These are phyloP conservation scores for Citrus hindsii DNA, from an alignment of 345 rosid genomes.

Conservation along the genomic window DNA sequence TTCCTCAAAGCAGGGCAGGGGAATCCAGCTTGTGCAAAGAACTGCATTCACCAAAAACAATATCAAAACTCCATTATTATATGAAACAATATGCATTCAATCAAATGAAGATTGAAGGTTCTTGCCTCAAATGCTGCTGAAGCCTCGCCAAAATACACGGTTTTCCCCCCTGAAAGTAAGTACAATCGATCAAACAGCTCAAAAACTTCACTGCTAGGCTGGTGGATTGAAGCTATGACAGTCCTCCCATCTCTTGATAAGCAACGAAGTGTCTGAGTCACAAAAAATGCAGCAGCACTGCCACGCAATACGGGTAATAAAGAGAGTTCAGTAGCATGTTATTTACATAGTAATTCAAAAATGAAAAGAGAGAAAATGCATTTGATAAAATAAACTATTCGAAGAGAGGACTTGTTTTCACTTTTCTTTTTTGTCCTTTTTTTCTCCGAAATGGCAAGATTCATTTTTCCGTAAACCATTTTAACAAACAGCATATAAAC, in stretches of 20 bases:
- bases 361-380: background rate
- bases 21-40: slow-evolving; percentile 94
- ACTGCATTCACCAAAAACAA: slow-evolving; percentile 37
- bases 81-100: background rate
- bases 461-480: too few species aligned
- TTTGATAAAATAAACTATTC: background rate
- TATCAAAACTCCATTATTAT: background rate
- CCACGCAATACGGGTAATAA: background rate
- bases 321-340: background rate
- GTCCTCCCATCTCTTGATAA: slow-evolving; percentile 94
- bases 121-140: slow-evolving; percentile 86
- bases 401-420: too few species aligned
- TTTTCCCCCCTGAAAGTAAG: slow-evolving; percentile 91
- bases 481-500: too few species aligned
- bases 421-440: too few species aligned
- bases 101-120: background rate
- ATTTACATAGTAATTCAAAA: background rate
- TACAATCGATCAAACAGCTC: slow-evolving; percentile 85
- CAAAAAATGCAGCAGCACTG: slow-evolving; percentile 98
- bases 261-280: slow-evolving; percentile 81
- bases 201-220: slow-evolving; percentile 93
- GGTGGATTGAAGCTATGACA: slow-evolving; percentile 91
- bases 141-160: slow-evolving; percentile 82
- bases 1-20: slow-evolving; percentile 95
- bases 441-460: too few species aligned